Conservation (phyloP, 2,329 filamentous ascomycete genomes). For the Sarocladium brachiariae region DNA sequence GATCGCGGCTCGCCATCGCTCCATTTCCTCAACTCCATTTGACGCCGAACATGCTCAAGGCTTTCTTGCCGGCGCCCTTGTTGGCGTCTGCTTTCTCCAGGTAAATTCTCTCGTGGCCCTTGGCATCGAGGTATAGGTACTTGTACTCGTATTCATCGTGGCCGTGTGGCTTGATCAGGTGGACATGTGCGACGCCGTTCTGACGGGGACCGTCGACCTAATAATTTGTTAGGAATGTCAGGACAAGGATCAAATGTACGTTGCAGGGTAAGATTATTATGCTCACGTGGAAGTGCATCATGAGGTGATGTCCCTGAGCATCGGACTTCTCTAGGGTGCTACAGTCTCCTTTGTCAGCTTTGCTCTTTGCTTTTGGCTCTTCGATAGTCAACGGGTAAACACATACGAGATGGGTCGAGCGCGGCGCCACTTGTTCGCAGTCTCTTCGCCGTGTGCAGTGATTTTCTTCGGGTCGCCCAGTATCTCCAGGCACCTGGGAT, state of each 20-base stretch:
- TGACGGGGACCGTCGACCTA: conserved; percentile 72
- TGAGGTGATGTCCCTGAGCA: conserved; percentile 68
- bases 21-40: conserved; percentile 45
- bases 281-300: conserved; percentile 77
- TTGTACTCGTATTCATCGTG: conserved; percentile 69
- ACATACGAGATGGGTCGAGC: conserved; percentile 54
- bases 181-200: conserved; percentile 66
- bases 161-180: conserved; percentile 64
- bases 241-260: background rate
- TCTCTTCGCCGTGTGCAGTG: conserved; percentile 72
- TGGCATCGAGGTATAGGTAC: conserved; percentile 73
- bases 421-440: conserved; percentile 72
- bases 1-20: too few species aligned
- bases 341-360: conserved; percentile 18
- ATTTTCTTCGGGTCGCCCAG: conserved; percentile 66
- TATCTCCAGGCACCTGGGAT: conserved; percentile 62
- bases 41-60: conserved; percentile 54
- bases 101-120: conserved; percentile 59
- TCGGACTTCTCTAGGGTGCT: conserved; percentile 66
- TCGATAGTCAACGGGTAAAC: background rate
- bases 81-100: conserved; percentile 52
- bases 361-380: background rate
- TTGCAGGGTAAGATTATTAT: conserved; percentile 1
- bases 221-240: too few species aligned
- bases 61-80: conserved; percentile 29